Evolutionary conservation across 345 rosid species (phyloP).

Genomic region (Limnanthes douglasii): DNA sequence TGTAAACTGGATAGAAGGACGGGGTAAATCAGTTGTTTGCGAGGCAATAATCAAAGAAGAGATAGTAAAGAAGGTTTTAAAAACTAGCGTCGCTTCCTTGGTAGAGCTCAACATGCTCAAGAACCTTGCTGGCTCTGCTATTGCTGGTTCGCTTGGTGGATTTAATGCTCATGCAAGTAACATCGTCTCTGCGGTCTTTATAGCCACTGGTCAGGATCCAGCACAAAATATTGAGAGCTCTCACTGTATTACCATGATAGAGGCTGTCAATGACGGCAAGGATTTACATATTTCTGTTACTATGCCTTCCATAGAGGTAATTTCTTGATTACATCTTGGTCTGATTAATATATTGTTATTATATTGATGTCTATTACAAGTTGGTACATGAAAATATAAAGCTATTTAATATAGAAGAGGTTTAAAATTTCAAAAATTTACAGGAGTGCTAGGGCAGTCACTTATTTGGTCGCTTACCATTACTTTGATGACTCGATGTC

Average conservation of each 20-base stretch:
- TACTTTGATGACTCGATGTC: too few relatives aligned
- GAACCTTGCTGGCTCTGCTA: constrained; percentile 71
- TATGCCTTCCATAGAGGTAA: constrained; percentile 81
- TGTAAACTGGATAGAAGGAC: constrained; percentile 93
- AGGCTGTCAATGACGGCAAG: constrained; percentile 63
- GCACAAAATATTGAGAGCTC: constrained; percentile 87
- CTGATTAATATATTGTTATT: too few relatives aligned
- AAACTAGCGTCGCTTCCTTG: constrained; percentile 54
- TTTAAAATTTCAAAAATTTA: too few relatives aligned
- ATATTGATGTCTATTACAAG: too few relatives aligned
- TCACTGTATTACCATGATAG: constrained; percentile 91
- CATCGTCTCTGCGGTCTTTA: constrained; percentile 66
- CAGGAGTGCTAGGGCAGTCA: too few relatives aligned
- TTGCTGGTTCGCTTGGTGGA: constrained; percentile 84
- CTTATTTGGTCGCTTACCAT: too few relatives aligned
- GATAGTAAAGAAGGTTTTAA: constrained; percentile 56
- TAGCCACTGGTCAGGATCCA: constrained; percentile 92
- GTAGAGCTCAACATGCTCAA: constrained; percentile 81
- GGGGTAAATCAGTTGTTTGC: constrained; percentile 80
- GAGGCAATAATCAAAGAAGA: constrained; percentile 77
- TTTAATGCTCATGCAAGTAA: constrained; percentile 88
- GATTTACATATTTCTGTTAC: constrained; percentile 74
- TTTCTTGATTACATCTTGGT: too few relatives aligned
- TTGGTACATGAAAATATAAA: too few relatives aligned
- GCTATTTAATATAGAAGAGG: too few relatives aligned